A percentile compares a stretch with the other conserved stretches of the same genome.
Evolutionary conservation across 1,139 yeast species (phyloP).

Genomic region (Nadsonia commutata): DNA sequence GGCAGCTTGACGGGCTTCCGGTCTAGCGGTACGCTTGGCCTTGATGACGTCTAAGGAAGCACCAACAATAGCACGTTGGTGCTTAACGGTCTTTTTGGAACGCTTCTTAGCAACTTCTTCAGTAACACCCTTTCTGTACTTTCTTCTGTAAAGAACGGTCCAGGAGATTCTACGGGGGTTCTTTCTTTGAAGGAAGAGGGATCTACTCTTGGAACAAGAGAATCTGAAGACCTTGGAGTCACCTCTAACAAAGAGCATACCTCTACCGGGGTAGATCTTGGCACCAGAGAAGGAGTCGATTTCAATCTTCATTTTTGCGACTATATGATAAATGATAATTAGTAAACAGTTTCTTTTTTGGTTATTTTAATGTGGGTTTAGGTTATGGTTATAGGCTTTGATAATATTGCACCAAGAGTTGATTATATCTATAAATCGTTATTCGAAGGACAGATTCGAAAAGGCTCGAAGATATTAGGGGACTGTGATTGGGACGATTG

Average conservation of each 20-base stretch:
- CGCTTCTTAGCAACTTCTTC: constrained; percentile 98
- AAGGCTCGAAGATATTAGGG: no score
- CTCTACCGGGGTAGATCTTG: constrained; percentile 99
- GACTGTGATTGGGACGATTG: no score
- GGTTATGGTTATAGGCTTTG: no score
- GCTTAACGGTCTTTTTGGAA: constrained; percentile 93
- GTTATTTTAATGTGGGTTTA: no score
- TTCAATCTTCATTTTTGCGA: constrained; percentile 83
- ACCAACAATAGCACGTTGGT: constrained; percentile 98
- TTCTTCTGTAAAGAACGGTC: constrained; percentile 99
- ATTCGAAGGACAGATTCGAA: no score
- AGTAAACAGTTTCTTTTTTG: no score
- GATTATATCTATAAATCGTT: no score
- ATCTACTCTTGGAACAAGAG: constrained; percentile 95
- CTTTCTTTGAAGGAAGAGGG: constrained; percentile 99
- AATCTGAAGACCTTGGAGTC: constrained; percentile 99
- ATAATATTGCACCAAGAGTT: no score
- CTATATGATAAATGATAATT: neutral
- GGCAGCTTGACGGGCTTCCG: constrained; percentile 96
- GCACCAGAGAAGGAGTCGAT: constrained; percentile 98
- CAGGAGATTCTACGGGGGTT: constrained; percentile 99
- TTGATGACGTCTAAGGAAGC: constrained; percentile 96
- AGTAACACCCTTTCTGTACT: constrained; percentile 99
- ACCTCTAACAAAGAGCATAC: constrained; percentile 97
- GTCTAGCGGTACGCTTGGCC: constrained; percentile 93